Base-by-base conservation (phyloP, 2,329 filamentous ascomycete species). In the Trichoderma guizhouense region DNA sequence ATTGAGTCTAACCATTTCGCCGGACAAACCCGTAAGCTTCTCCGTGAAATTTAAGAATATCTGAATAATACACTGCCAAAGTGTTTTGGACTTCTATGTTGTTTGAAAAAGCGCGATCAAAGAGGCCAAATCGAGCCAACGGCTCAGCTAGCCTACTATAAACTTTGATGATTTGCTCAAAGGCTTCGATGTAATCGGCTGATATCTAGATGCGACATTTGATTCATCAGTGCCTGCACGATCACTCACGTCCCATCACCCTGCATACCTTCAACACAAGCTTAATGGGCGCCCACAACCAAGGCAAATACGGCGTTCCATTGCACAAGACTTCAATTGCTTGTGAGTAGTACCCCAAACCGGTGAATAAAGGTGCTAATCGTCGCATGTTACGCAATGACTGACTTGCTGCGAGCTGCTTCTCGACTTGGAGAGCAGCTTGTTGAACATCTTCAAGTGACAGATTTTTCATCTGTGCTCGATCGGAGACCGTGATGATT, bases 41-140 rank as follows among this genome's bases (percentile, higher is more conserved):
- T 26, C 81, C 80, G 64, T 87, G 85, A 47, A 87, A 87, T 14
- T 82, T 72, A 0, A 87, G 76, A 24, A 87, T 85, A n/a, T 87
- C 83, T 0, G 80, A 76, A 53, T 87, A 87, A 36, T 85, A 83
- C 0, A 83, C 71, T 0, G 82, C 83, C 0, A 87, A 72, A 0
- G 82, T 79, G 12, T 81, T 74, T 39, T 86, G 82, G 36, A 87
- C 82, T 0, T 81, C 75, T 0, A 72, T 34, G 6, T 83, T 75
- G 0, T 65, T 69, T 1, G 51, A 60, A 24, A 84, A 84, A 0
- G 79, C 47, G 0, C 83, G 67, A 3, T 26, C 14, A 4, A 68
- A 34, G 2, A 68, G 7, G 5, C 2, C 8, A 8, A 60, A 60
- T 12, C 57, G 36, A 43, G 84, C 77, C 3, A 68, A 9, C 1